These are phyloP conservation scores for Alopecurus myosuroides DNA, from an alignment of 176 grass and related monocot genomes.

Conservation along the genomic window DNA sequence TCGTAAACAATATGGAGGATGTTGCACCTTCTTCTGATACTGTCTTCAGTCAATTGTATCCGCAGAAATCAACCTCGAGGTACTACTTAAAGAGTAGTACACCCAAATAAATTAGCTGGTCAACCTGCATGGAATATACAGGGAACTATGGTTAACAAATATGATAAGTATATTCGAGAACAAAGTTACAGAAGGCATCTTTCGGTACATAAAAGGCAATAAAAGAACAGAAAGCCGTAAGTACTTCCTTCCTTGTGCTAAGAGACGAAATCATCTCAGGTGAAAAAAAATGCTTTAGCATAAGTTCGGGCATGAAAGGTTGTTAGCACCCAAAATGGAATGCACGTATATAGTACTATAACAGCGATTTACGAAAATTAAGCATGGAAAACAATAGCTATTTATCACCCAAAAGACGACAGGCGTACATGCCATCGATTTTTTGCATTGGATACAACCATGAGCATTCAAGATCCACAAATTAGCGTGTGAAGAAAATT, in stretches of 20 bases:
- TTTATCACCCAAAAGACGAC: not conserved
- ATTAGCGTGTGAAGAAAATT: not conserved
- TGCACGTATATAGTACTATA: not conserved
- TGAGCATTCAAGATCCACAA: not conserved
- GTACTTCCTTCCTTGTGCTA: not conserved
- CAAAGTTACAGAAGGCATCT: not conserved
- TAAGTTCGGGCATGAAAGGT: not conserved
- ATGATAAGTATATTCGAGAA: not conserved
- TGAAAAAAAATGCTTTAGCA: not conserved
- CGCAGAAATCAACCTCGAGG: not conserved
- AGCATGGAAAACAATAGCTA: not conserved
- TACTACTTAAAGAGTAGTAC: not conserved
- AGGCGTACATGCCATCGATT: not conserved
- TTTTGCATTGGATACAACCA: not conserved
- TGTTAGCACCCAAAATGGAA: not conserved
- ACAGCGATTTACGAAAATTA: not conserved
- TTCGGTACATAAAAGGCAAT: not conserved
- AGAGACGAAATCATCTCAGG: not conserved
- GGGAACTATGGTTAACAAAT: constrained; percentile 2
- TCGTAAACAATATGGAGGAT: not conserved
- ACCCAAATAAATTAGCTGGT: not conserved
- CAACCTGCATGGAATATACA: constrained; percentile 23
- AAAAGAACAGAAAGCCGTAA: not conserved
- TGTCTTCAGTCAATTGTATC: not conserved
- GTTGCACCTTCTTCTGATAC: not conserved